These are phyloP conservation scores for Fusarium mundagurra DNA, from an alignment of 2,329 filamentous ascomycete genomes.

Conservation along the genomic window DNA sequence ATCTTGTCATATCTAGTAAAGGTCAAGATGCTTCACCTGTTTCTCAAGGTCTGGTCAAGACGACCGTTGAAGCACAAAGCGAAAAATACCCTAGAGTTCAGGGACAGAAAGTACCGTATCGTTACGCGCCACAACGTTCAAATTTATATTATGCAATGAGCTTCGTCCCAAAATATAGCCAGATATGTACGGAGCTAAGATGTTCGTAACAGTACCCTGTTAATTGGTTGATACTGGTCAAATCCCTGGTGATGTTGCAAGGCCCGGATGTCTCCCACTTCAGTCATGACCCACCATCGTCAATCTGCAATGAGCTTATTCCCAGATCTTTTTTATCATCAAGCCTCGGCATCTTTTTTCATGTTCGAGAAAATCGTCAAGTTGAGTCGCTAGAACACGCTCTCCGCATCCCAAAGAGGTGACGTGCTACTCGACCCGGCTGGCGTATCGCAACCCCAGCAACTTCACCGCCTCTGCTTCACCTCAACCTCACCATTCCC, in stretches of 20 bases:
- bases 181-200: neutral
- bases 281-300: neutral
- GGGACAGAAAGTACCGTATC: too few relatives aligned
- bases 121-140: neutral
- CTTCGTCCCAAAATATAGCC: neutral
- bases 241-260: too few relatives aligned
- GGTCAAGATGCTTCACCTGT: accelerated
- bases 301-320: neutral
- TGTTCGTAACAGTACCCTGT: accelerated
- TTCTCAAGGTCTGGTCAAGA: neutral
- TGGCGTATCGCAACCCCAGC: constrained; percentile 1
- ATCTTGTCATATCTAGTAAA: accelerated
- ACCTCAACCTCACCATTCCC: neutral
- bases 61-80: neutral
- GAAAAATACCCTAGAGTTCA: neutral
- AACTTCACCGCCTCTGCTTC: constrained; percentile 7
- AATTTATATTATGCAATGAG: neutral
- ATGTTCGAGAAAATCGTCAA: neutral
- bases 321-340: neutral
- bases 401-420: neutral
- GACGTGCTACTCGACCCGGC: neutral
- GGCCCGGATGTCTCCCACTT: accelerated
- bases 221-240: too few relatives aligned
- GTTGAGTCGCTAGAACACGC: neutral
- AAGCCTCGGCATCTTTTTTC: neutral